Evolutionary conservation across 768 basidiomycete genomes (phyloP), one percentile per base, ranked within the genome.

Genomic region (Termitomyces sp.): DNA sequence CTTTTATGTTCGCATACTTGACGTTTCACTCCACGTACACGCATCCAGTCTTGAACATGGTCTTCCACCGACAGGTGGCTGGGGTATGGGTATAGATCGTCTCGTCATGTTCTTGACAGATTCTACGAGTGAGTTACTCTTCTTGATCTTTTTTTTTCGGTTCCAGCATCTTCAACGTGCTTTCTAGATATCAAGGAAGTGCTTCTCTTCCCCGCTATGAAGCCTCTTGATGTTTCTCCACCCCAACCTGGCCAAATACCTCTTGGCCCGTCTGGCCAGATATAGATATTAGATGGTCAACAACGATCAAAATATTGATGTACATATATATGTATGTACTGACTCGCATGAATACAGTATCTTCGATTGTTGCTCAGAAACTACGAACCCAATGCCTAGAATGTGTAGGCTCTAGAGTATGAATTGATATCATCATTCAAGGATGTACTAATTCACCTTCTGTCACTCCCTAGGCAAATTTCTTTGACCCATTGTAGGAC

Each of bases 91-190:
- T 55, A 90, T 98, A 63, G 95, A 98, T 69, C 87, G 94, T 59
- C 79, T 98, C 39, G 93, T 98, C 74, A 98, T 98, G 96, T 98
- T 98, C 87, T 79, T 98, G 49, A 96, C 94, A 4, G 87, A 99
- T 73, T 95, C 92, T n/a, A 87, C 86, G 8, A 96, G 92, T 94
- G 63, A 64, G 87, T n/a, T 46, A 47, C 24, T 13, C 56, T 55
- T 4, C 43, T 55, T 14, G 8, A 20, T 32, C 4, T 2, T 42
- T 34, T 20, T 2, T 42, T 34, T 20, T 27, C 22, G 14, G 43
- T n/a, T 39, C 18, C 26, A 5, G 37, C 5, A 54, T 54, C 12
- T 52, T 13, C 46, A 52, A 51, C 36, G 7, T 49, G 34, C 58
- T 18, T 22, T 47, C 8, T 65, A 92, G 91, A 97, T 68, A 95